These are phyloP conservation scores for Mycosphaerelloides madeirae DNA, from an alignment of 2,329 filamentous ascomycete genomes.

Conservation along the genomic window DNA sequence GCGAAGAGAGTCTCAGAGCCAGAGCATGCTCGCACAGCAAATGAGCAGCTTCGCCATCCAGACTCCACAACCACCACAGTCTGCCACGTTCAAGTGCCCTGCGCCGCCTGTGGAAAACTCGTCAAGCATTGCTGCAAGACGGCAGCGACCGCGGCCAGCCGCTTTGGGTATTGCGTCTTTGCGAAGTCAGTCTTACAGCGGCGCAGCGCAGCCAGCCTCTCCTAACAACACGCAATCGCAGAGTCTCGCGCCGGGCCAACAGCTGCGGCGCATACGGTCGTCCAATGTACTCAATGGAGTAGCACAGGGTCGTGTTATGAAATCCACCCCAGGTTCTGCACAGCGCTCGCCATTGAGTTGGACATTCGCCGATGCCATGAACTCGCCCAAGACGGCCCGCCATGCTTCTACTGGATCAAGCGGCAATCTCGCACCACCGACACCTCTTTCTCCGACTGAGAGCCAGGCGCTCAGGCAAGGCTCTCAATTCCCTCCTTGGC, in stretches of 20 bases:
- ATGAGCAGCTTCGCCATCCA: slow-evolving; percentile 34
- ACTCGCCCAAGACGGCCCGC: slow-evolving; percentile 43
- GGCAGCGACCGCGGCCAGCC: slow-evolving; percentile 38
- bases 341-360: slow-evolving; percentile 46
- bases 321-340: slow-evolving; percentile 40
- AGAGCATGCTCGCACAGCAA: slow-evolving; percentile 31
- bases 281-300: slow-evolving; percentile 41
- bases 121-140: slow-evolving; percentile 37
- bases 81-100: slow-evolving; percentile 31
- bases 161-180: slow-evolving; percentile 38
- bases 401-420: slow-evolving; percentile 29
- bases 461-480: slow-evolving; percentile 24
- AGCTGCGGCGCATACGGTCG: slow-evolving; percentile 46
- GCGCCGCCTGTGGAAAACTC: slow-evolving; percentile 28
- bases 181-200: slow-evolving; percentile 38
- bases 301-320: slow-evolving; percentile 43
- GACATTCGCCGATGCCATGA: slow-evolving; percentile 45
- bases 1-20: slow-evolving; percentile 28
- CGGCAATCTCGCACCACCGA: slow-evolving; percentile 44
- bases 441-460: slow-evolving; percentile 44
- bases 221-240: slow-evolving; percentile 49
- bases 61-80: slow-evolving; percentile 28
- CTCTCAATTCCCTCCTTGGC: slow-evolving; percentile 38
- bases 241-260: slow-evolving; percentile 65
- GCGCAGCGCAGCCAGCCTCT: slow-evolving; percentile 37